phyloP scores from a whole-genome alignment of 305 asterid species.

The Ajuga reptans region DNA sequence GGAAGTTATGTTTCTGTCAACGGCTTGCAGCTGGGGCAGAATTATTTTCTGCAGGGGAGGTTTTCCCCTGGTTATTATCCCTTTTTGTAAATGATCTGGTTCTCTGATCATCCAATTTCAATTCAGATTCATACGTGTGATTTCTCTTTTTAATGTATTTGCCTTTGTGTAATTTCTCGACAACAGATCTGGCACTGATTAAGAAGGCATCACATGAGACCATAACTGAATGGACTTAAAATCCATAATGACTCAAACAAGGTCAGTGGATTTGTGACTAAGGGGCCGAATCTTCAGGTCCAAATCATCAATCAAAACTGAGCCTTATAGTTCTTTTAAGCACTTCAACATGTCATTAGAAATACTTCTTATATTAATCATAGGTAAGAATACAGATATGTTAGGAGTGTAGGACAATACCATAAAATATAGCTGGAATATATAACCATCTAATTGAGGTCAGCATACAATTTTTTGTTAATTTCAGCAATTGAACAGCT shows the following conservation, averaged over 20 bases:
- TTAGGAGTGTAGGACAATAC: neutral
- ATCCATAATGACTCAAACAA: neutral
- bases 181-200: neutral
- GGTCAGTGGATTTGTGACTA: neutral
- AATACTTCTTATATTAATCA: neutral
- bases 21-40: too few species aligned
- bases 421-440: neutral
- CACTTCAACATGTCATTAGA: neutral
- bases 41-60: too few species aligned
- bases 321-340: neutral
- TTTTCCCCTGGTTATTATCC: too few species aligned
- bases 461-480: neutral
- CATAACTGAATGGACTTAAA: neutral
- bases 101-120: too few species aligned
- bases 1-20: too few species aligned
- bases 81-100: too few species aligned
- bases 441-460: neutral
- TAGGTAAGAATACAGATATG: neutral
- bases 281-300: neutral
- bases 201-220: neutral
- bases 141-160: too few species aligned
- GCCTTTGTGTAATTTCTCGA: too few species aligned
- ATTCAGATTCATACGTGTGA: too few species aligned
- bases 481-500: neutral
- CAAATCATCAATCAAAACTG: neutral